phyloP scores from a whole-genome alignment of 352 stramenopile genomes.

The Pythium oligandrum region DNA sequence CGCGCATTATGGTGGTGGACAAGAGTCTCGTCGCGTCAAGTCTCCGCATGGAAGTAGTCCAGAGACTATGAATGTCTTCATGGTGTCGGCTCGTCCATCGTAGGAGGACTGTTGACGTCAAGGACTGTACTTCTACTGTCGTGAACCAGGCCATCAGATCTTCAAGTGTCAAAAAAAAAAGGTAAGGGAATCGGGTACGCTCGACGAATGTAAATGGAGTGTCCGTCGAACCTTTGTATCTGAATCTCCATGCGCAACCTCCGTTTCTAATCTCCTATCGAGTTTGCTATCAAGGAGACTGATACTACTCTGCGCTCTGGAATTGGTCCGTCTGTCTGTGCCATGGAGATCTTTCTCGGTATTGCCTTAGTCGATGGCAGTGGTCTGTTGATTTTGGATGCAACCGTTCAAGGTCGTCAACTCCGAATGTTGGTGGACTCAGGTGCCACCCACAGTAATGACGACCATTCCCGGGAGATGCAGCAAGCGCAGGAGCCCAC shows the following conservation, averaged over 20 bases:
- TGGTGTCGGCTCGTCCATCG: neutral
- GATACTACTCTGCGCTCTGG: neutral
- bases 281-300: neutral
- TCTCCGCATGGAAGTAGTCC: no score
- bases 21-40: neutral
- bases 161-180: neutral
- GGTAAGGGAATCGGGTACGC: neutral
- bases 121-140: conserved; percentile 1
- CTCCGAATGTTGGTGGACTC: conserved; percentile 17
- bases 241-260: neutral
- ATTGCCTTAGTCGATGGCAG: neutral
- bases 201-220: conserved; percentile 4
- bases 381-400: conserved; percentile 13
- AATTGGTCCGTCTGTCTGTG: neutral
- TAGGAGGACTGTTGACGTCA: neutral
- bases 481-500: no score
- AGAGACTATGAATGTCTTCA: conserved; percentile 1
- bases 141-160: conserved; percentile 1
- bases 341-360: neutral
- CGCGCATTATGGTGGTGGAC: conserved; percentile 6
- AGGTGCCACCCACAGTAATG: conserved; percentile 15
- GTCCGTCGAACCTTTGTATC: neutral
- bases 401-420: conserved; percentile 1
- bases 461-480: no score
- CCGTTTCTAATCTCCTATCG: neutral